A percentile compares a stretch with the other conserved stretches of the same genome.
Evolutionary conservation across 2,329 filamentous ascomycete genomes (phyloP).

Genomic region (Ceratocystis cubensis): DNA sequence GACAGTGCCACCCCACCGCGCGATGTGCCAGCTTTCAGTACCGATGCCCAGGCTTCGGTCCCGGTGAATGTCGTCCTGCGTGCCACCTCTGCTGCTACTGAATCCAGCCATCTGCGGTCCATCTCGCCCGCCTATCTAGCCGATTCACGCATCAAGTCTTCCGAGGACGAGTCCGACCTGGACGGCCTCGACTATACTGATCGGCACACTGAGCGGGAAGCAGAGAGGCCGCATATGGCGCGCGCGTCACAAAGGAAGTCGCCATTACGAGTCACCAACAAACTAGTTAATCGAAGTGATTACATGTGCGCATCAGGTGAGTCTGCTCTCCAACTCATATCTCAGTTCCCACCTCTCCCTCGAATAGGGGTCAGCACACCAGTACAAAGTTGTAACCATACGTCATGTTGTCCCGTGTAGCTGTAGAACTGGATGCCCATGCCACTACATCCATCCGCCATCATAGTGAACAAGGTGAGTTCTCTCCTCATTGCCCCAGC

Average conservation of each 20-base stretch:
- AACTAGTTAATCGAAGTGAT: conserved; percentile 47
- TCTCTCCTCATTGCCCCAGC: conserved; percentile 13
- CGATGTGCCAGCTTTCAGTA: background rate
- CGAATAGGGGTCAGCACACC: background rate
- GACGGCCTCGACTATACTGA: conserved; percentile 29
- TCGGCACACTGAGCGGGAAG: conserved; percentile 20
- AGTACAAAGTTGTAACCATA: conserved; percentile 6
- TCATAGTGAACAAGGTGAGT: conserved; percentile 53
- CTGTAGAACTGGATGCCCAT: conserved; percentile 43
- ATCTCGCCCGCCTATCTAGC: background rate
- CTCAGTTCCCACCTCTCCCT: background rate
- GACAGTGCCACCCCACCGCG: background rate
- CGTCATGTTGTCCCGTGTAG: conserved; percentile 21
- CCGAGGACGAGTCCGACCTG: conserved; percentile 29
- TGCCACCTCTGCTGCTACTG: background rate
- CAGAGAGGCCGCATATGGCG: conserved; percentile 11
- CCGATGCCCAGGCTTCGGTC: background rate
- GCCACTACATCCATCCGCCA: conserved; percentile 53
- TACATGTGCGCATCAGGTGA: conserved; percentile 54
- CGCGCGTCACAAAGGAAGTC: conserved; percentile 13
- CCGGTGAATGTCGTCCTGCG: background rate
- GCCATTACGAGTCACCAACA: conserved; percentile 16
- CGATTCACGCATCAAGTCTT: background rate
- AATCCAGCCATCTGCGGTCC: background rate
- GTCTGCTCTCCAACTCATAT: conserved; percentile 24